phyloP scores from a whole-genome alignment of 768 basidiomycete species.

The Serendipita sp. region DNA sequence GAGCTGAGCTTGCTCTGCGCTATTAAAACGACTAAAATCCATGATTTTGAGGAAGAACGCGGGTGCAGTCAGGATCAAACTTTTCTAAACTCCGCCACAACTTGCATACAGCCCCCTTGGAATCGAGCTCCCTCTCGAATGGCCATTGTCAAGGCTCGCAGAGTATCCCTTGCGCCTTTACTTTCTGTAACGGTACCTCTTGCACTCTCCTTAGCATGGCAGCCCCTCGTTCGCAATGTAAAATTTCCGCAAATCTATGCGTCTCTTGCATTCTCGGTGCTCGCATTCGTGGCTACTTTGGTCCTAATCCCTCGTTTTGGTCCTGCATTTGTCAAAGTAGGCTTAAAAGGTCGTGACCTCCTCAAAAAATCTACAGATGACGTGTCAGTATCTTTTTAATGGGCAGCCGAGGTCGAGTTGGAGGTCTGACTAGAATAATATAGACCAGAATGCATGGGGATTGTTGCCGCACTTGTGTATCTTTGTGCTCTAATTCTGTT shows the following conservation, averaged over 20 bases:
- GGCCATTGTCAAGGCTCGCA: neutral
- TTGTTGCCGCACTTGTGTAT: constrained; percentile 81
- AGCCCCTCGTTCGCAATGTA: neutral
- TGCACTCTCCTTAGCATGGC: neutral
- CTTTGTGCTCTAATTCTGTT: constrained; percentile 77
- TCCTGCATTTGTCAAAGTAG: constrained; percentile 60
- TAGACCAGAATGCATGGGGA: constrained; percentile 88
- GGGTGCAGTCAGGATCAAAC: neutral
- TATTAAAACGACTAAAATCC: constrained; percentile 85
- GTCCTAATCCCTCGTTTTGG: constrained; percentile 74
- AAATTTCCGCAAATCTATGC: constrained; percentile 37
- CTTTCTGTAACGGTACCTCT: neutral
- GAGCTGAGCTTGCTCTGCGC: constrained; percentile 93
- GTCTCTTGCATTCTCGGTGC: constrained; percentile 66
- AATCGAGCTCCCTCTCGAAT: neutral
- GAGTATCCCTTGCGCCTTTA: neutral
- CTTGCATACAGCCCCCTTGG: neutral
- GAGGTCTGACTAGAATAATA: neutral
- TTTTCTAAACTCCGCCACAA: neutral
- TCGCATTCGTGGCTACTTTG: constrained; percentile 62
- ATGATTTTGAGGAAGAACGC: constrained; percentile 17
- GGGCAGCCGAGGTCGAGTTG: neutral
- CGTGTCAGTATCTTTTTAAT: constrained; percentile 32
- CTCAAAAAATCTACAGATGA: constrained; percentile 63
- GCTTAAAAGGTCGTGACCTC: constrained; percentile 73